Evolutionary conservation across 768 basidiomycete species (phyloP), one percentile per base, ranked within the genome.

Genomic region (Kwoniella shandongensis): DNA sequence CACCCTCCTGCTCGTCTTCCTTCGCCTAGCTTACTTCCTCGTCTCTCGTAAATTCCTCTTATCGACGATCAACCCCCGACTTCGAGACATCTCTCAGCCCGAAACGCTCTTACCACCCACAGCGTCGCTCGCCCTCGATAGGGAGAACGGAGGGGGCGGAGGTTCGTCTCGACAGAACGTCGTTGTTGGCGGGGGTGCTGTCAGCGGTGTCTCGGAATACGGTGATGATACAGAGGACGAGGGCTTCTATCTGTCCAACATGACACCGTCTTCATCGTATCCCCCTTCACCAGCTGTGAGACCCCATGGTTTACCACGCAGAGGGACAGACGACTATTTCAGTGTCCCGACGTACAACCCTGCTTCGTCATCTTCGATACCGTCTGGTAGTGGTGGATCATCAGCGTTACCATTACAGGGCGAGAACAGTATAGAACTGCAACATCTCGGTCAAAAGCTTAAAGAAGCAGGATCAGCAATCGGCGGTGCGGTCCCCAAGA

Each of bases 1-100:
- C 47, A 70, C 73, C 12, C 23, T 67, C 45, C 39, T 72, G 27
- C 57, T 75, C 26, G 26, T 75, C 51, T 41, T 54, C 48, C 52
- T 70, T 2, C 61, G 72, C 18, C 13, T 61, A 8, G 59, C 63
- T 12, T 73, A 66, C 51, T 72, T 67, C 54, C 51, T 70, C 44
- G 52, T 75, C 17, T 69, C 71, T 7, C 55, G 71, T 4, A 52
- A 62, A 29, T 74, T 76, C 62, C 68, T 76, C 4, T 51, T 59
- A 13, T 57, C 62, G 15, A 65, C 73, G 0, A 53, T 76, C 25
- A 67, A 61, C 29, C 75, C 73, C 0, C 71, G 73, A 2, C 47
- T 76, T 2, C 63, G 67, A 18, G 63, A 70, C 15, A 61, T 76
- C 22, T 73, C 72, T 6, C 62, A 65, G 23, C 53, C 62, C 1